phyloP scores from a whole-genome alignment of 345 rosid genomes.

The Psidium guajava region DNA sequence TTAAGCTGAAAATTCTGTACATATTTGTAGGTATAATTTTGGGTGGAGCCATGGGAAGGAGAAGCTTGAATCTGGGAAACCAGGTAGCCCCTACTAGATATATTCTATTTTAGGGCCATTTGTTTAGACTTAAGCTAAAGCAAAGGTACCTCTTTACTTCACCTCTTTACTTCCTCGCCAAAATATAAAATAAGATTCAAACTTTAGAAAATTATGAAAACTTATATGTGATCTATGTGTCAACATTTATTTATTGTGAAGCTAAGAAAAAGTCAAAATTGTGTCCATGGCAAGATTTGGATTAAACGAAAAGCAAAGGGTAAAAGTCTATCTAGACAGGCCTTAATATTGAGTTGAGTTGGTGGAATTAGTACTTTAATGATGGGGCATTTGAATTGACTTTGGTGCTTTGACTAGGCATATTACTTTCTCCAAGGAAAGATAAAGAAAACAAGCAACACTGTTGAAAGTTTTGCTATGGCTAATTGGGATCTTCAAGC shows the following conservation, averaged over 20 bases:
- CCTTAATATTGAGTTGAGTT: no score
- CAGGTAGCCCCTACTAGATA: conserved; percentile 26
- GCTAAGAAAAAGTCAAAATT: no score
- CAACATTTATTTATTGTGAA: not conserved
- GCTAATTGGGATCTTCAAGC: not conserved
- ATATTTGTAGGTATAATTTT: conserved; percentile 55
- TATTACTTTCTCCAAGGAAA: not conserved
- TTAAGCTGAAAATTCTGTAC: not conserved
- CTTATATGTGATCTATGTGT: not conserved
- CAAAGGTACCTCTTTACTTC: not conserved
- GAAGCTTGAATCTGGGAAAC: conserved; percentile 88
- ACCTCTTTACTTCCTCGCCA: not conserved
- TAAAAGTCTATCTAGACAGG: no score
- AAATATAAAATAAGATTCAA: not conserved
- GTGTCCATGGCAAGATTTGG: no score
- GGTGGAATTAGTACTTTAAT: not conserved
- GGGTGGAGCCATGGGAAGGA: conserved; percentile 99
- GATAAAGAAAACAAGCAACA: not conserved
- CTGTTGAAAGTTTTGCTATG: not conserved
- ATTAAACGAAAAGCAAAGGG: no score
- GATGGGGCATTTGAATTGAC: not conserved
- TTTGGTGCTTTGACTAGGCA: not conserved
- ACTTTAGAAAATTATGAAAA: not conserved
- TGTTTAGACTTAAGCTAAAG: not conserved
- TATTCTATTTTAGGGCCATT: not conserved